A percentile compares a stretch with the other conserved stretches of the same genome.
Conservation (phyloP, 2,329 filamentous ascomycete genomes). For the Didymella pomorum region DNA sequence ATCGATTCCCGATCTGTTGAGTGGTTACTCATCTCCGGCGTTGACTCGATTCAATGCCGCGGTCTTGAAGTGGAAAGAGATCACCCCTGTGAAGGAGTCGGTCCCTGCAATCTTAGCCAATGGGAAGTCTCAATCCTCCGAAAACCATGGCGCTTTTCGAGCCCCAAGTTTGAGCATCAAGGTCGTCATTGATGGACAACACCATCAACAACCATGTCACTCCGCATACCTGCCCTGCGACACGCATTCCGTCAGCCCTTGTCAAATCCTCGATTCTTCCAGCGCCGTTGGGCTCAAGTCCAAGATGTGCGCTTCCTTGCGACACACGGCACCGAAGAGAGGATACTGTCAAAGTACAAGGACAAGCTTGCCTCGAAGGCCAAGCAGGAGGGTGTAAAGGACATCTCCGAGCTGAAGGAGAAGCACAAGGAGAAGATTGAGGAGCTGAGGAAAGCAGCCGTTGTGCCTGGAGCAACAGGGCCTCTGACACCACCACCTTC, state of each 20-base stretch:
- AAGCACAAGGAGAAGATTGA: conserved; percentile 87
- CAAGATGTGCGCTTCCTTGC: conserved; percentile 91
- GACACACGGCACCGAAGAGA: conserved; percentile 73
- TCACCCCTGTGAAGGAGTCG: conserved; percentile 1
- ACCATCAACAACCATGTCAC: conserved; percentile 27
- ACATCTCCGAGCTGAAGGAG: conserved; percentile 78
- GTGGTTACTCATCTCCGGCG: conserved; percentile 15
- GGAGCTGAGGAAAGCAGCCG: conserved; percentile 72
- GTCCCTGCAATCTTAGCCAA: conserved; percentile 16
- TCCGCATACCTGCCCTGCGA: conserved; percentile 42
- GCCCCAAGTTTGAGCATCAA: conserved; percentile 13
- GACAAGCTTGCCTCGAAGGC: conserved; percentile 86
- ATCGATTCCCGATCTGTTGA: conserved; percentile 12
- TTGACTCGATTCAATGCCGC: conserved; percentile 13
- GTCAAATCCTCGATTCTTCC: conserved; percentile 51
- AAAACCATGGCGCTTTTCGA: conserved; percentile 2
- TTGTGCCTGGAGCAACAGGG: conserved; percentile 61
- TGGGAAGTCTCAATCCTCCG: conserved; percentile 4
- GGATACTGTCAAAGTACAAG: conserved; percentile 83
- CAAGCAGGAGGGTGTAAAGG: conserved; percentile 71
- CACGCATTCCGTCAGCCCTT: conserved; percentile 44
- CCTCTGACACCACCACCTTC: conserved; percentile 46
- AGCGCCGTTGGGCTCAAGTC: conserved; percentile 89
- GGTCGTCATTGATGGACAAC: conserved; percentile 5
- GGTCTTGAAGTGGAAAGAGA: conserved; percentile 19